These are phyloP conservation scores for Amaranthus hypochondriacus DNA, from an alignment of 148 eudicot species.

Conservation along the genomic window DNA sequence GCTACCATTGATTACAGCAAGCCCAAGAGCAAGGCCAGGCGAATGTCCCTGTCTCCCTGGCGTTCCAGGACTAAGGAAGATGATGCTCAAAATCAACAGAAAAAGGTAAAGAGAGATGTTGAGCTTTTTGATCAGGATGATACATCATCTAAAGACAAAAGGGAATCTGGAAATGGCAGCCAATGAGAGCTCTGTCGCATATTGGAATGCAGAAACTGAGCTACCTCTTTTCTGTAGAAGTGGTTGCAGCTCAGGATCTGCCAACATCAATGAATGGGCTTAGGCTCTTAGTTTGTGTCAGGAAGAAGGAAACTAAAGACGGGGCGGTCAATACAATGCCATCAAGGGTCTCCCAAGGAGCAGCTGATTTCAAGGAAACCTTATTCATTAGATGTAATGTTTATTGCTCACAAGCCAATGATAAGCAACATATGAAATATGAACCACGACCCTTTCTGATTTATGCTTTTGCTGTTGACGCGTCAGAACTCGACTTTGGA, in stretches of 20 bases:
- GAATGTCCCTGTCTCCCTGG: conserved; percentile 92
- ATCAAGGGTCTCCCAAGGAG: conserved; percentile 80
- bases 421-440: conserved; percentile 38
- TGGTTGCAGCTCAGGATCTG: conserved; percentile 72
- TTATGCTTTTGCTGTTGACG: conserved; percentile 72
- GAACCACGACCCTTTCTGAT: conserved; percentile 80
- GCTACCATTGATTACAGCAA: conserved; percentile 17
- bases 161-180: conserved; percentile 96
- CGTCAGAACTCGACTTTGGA: conserved; percentile 82
- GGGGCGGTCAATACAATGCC: conserved; percentile 97
- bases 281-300: conserved; percentile 69
- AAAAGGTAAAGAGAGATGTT: conserved; percentile 18
- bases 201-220: conserved; percentile 87
- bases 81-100: conserved; percentile 13
- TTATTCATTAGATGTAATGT: conserved; percentile 77
- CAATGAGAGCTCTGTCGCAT: conserved; percentile 76
- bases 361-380: conserved; percentile 94
- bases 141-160: conserved; percentile 41
- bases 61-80: conserved; percentile 60
- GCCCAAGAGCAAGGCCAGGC: conserved; percentile 55
- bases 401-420: conserved; percentile 50
- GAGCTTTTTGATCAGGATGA: conserved; percentile 33
- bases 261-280: conserved; percentile 91
- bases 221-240: conserved; percentile 88
- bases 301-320: conserved; percentile 85